Base-by-base conservation (phyloP, 305 asterid genomes). In the Fraxinus floribunda region DNA sequence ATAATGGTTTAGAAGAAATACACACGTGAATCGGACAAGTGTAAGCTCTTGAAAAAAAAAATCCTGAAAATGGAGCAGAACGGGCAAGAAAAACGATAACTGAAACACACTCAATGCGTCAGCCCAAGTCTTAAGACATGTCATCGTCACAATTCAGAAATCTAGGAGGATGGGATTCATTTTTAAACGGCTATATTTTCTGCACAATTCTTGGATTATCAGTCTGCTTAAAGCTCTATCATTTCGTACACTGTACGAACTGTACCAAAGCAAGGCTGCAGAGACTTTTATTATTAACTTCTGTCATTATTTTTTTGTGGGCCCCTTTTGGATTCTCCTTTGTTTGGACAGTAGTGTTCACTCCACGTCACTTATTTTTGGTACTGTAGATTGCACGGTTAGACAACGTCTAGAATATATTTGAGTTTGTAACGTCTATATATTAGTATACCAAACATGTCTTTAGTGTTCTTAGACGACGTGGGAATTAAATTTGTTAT, bases 151-250 rank as follows among this genome's bases (percentile, higher is more conserved):
- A 13, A 7, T 15, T 71, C 5, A 16, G 76, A 32, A 71, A 34
- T 71, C 8, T 34, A 32, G 8, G 29, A 57, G 29, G 68, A 57
- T 57, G 46, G 46, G 44, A 34, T 71, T 26, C 24, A 71, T 71
- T 71, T 71, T 2, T 71, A 34, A 71, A 46, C 76, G 76, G 76
- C 76, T 71, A 71, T 30, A 34, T 71, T 71, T 71, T 70, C 44
- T 34, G 76, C 76, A 16, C 24, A 71, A n/a, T 0, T 30, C 22
- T 6, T 71, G 44, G 5, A 62, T 18, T 57, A 57, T 57, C 76
- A 70, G 38, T 71, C 46, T 16, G 44, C 26, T 30, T 13, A 71
- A 71, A 68, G 35, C 18, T 68, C n/a, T 29, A 11, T 62, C 38
- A 20, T 20, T 60, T 60, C 70, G 30, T 60, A 20, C 70, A 20